A percentile compares a stretch with the other conserved stretches of the same genome.
These are phyloP conservation scores for Aspergillus persii DNA, from an alignment of 2,329 filamentous ascomycete genomes.

Conservation along the genomic window DNA sequence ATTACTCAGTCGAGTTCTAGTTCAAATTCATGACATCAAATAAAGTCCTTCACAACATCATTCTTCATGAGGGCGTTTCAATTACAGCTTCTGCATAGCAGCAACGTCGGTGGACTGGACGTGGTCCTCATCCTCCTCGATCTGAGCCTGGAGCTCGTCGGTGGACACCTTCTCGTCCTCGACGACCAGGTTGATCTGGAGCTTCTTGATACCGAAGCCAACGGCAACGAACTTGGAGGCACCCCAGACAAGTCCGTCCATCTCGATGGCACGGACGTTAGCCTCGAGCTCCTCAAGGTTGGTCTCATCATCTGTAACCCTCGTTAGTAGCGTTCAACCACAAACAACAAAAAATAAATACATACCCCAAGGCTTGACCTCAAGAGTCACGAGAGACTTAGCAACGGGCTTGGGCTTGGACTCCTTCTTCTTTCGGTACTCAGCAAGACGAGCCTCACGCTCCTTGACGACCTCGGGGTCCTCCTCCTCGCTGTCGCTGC, in stretches of 20 bases:
- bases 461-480: conserved; percentile 80
- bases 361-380: conserved; percentile 99
- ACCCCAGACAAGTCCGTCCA: conserved; percentile 97
- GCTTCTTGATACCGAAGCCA: conserved; percentile 98
- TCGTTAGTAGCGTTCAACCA: conserved; percentile 17
- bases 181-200: conserved; percentile 96
- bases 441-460: conserved; percentile 84
- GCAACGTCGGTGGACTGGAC: conserved; percentile 91
- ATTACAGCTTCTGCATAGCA: conserved; percentile 91
- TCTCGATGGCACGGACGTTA: conserved; percentile 77
- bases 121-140: conserved; percentile 85
- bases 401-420: conserved; percentile 86
- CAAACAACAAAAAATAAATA: conserved; percentile 20
- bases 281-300: conserved; percentile 80
- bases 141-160: conserved; percentile 82
- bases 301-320: conserved; percentile 76
- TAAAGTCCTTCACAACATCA: conserved; percentile 38
- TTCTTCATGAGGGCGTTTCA: conserved; percentile 32
- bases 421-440: conserved; percentile 97
- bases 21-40: conserved; percentile 36
- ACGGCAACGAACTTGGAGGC: conserved; percentile 82
- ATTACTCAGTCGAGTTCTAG: conserved; percentile 27
- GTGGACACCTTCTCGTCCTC: conserved; percentile 95
- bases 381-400: conserved; percentile 93
- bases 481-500: conserved; percentile 89